Percentiles rank a stretch among this genome's conserved stretches.
Conservation (phyloP, 2,329 filamentous ascomycete species). For the Alternaria conjuncta region DNA sequence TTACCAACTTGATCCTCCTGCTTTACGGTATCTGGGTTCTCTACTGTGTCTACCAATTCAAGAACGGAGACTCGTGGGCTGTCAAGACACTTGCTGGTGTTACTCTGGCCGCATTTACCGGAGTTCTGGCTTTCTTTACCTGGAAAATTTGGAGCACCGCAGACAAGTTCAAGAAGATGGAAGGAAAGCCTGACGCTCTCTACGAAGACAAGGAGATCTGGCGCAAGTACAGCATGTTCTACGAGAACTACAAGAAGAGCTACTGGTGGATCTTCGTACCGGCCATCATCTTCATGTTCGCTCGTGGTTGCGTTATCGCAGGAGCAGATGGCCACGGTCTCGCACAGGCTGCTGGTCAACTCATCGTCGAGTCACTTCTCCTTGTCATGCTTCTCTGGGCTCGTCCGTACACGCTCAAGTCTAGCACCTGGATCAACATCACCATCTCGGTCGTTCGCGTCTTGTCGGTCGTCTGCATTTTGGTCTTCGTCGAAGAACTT, state of each 20-base stretch:
- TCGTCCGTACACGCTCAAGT: conserved; percentile 84
- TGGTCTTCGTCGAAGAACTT: conserved; percentile 93
- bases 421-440: conserved; percentile 92
- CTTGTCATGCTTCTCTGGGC: conserved; percentile 81
- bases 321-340: conserved; percentile 85
- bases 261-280: conserved; percentile 99
- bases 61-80: conserved; percentile 90
- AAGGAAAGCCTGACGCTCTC: conserved; percentile 75
- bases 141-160: conserved; percentile 83
- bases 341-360: conserved; percentile 77
- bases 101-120: conserved; percentile 82
- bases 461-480: conserved; percentile 83
- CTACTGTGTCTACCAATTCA: conserved; percentile 97
- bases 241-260: conserved; percentile 90
- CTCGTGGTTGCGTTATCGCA: conserved; percentile 85
- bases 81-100: conserved; percentile 83
- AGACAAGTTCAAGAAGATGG: conserved; percentile 71
- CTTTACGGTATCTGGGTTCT: conserved; percentile 95
- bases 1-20: conserved; percentile 87
- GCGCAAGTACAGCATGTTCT: conserved; percentile 97
- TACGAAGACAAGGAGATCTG: conserved; percentile 91
- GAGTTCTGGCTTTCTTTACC: conserved; percentile 79
- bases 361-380: conserved; percentile 82
- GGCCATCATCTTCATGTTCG: conserved; percentile 86
- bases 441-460: conserved; percentile 88